Base-by-base conservation (phyloP, 306 rosid genomes). In the Malus fusca region DNA sequence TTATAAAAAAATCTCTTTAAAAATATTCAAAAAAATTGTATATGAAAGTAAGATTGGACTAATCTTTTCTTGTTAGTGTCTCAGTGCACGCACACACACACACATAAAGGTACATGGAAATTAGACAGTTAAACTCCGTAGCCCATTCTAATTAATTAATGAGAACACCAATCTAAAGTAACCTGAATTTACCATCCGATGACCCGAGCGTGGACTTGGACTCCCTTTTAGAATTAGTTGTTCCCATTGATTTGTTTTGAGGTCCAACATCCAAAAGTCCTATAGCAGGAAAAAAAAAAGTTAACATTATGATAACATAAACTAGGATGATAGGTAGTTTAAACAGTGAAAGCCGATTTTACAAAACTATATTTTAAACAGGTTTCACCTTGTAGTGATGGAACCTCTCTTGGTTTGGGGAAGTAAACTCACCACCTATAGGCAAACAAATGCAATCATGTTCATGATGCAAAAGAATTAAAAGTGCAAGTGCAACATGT, bases 171-270 rank as follows among this genome's bases (percentile, higher is more conserved):
- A 73, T 65, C 31, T 37, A 70, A 76, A 75, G 67, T 33, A 77
- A 72, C 66, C 58, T 12, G 77, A 76, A 73, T 82, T 83, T 90
- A 95, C 97, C 99, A 92, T 92, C 61, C 97, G 93, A 89, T 95
- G 99, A 74, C 99, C 99, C 4, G 97, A 95, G 56, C 99, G 96
- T 12, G 99, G 97, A 82, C 97, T 91, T 3, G 99, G 99, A 80
- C 92, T 80, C 28, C 99, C 97, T 81, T 95, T 95, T 61, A 89
- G 81, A 87, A 90, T 92, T 78, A 92, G 82, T 61, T 92, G 97
- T 79, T 95, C 99, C 99, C 99, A 95, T 78, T 95, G 99, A 82
- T 95, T 95, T 75, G 97, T 90, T 84, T 95, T 92, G 75, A 95
- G 80, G 85, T 95, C 97, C 83, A 95, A 72, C 88, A 89, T 84